These are phyloP conservation scores for Pinus tabuliformis DNA, from an alignment of 75 land plant genomes.

Conservation along the genomic window DNA sequence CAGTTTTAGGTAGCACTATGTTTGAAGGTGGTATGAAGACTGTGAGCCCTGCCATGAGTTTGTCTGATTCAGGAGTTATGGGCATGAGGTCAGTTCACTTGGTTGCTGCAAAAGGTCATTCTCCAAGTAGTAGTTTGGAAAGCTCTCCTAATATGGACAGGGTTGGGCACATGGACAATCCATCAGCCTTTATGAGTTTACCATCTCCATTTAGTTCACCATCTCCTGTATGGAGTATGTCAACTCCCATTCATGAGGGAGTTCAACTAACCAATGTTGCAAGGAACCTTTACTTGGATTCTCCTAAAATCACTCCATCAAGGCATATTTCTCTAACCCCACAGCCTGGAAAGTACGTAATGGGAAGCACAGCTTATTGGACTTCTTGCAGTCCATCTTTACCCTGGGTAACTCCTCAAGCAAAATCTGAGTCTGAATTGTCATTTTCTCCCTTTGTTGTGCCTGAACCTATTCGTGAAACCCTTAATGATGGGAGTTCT, in stretches of 20 bases:
- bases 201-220: constrained; percentile 20
- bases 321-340: neutral
- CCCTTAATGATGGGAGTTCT: constrained; percentile 18
- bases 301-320: too few relatives aligned
- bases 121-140: constrained; percentile 15
- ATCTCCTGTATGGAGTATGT: constrained; percentile 39
- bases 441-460: constrained; percentile 20
- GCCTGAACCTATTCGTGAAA: constrained; percentile 28
- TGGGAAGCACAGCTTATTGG: constrained; percentile 37
- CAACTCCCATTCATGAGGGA: constrained; percentile 25
- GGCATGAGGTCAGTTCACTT: neutral
- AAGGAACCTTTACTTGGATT: constrained; percentile 18
- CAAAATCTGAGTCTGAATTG: constrained; percentile 18
- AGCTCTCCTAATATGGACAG: constrained; percentile 13
- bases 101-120: constrained; percentile 10
- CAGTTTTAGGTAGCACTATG: neutral
- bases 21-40: neutral
- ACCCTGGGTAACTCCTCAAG: constrained; percentile 17
- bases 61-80: neutral
- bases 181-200: constrained; percentile 14
- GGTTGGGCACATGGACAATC: neutral
- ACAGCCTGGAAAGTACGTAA: constrained; percentile 23
- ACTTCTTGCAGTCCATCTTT: constrained; percentile 21
- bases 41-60: neutral
- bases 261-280: constrained; percentile 17